A percentile compares a stretch with the other conserved stretches of the same genome.
These are phyloP conservation scores for Irpex rosettiformis DNA, from an alignment of 1,284 basidiomycete species.

Conservation along the genomic window DNA sequence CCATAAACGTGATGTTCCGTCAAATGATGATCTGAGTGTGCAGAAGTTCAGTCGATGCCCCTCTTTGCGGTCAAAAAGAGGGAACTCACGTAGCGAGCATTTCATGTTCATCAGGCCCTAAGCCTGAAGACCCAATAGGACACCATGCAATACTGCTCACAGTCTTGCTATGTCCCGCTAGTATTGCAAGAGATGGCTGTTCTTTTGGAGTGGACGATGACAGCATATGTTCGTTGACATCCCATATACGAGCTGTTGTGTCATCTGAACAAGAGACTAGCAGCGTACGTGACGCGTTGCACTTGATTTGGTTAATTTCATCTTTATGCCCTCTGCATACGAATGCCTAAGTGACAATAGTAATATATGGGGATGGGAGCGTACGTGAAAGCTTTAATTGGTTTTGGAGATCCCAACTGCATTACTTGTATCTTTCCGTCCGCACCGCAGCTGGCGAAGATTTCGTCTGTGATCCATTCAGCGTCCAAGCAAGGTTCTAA, in stretches of 20 bases:
- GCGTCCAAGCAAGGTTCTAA: constrained; percentile 78
- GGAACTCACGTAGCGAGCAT: constrained; percentile 65
- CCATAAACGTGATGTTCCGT: constrained; percentile 74
- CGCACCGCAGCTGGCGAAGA: constrained; percentile 73
- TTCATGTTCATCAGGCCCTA: constrained; percentile 36
- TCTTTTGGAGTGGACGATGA: constrained; percentile 30
- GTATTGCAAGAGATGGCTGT: constrained; percentile 36
- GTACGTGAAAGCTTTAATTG: constrained; percentile 56
- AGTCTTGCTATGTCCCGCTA: constrained; percentile 62
- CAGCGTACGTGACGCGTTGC: constrained; percentile 59
- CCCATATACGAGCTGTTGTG: constrained; percentile 73
- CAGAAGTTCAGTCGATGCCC: constrained; percentile 1
- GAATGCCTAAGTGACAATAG: background rate
- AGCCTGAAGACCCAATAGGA: constrained; percentile 30
- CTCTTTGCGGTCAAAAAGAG: constrained; percentile 3
- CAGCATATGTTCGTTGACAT: constrained; percentile 38
- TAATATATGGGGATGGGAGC: constrained; percentile 18
- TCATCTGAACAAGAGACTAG: constrained; percentile 83
- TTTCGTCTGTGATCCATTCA: constrained; percentile 73
- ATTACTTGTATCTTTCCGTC: constrained; percentile 64
- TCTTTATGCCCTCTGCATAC: constrained; percentile 62
- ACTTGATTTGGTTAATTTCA: constrained; percentile 78
- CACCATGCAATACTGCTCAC: constrained; percentile 76
- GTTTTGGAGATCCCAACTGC: constrained; percentile 45
- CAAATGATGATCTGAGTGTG: constrained; percentile 63